Conservation (phyloP, 2,329 filamentous ascomycete genomes). For the Monosporascus ibericus region DNA sequence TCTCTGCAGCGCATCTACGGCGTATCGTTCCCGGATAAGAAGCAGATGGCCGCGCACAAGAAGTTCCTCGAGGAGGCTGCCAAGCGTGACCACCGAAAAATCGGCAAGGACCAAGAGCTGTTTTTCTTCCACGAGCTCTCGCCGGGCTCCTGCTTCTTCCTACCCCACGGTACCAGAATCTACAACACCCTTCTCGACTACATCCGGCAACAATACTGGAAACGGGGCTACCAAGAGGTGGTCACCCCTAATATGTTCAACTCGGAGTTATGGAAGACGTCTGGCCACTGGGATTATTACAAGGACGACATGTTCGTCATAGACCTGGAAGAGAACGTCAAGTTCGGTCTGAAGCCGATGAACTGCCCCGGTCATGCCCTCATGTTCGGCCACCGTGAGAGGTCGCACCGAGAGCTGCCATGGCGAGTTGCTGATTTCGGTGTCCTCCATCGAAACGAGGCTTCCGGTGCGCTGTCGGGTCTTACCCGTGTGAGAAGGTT, state of each 20-base stretch:
- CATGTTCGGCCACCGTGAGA: conserved; percentile 67
- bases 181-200: conserved; percentile 84
- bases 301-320: conserved; percentile 90
- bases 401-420: conserved; percentile 75
- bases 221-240: conserved; percentile 90
- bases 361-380: conserved; percentile 88
- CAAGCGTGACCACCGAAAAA: conserved; percentile 89
- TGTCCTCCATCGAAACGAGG: conserved; percentile 79
- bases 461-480: conserved; percentile 74
- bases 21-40: conserved; percentile 93
- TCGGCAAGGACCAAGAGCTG: conserved; percentile 91
- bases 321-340: conserved; percentile 53
- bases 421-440: conserved; percentile 84
- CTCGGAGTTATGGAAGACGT: conserved; percentile 85
- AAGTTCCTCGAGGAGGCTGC: conserved; percentile 97
- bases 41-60: conserved; percentile 85
- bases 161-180: conserved; percentile 88
- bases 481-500: conserved; percentile 80
- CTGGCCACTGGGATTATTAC: conserved; percentile 91
- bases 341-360: conserved; percentile 86
- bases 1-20: conserved; percentile 95
- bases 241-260: conserved; percentile 97
- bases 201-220: conserved; percentile 83
- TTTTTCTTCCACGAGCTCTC: conserved; percentile 95
- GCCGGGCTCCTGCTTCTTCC: conserved; percentile 88